phyloP scores from a whole-genome alignment of 768 basidiomycete genomes.

The Strobilomyces echinocephalus region DNA sequence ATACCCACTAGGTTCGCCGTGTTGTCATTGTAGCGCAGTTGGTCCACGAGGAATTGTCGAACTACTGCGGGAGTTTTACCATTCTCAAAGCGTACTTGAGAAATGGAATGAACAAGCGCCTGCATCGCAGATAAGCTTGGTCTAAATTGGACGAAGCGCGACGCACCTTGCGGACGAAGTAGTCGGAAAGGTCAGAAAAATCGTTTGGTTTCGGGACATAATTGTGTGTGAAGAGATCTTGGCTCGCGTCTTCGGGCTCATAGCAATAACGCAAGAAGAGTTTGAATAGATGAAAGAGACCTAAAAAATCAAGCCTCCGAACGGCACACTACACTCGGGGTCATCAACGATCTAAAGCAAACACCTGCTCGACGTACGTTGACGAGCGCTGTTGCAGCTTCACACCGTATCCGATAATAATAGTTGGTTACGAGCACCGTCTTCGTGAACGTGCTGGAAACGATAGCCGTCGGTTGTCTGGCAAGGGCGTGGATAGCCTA shows the following conservation, averaged over 20 bases:
- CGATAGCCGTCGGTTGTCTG: slow-evolving; percentile 75
- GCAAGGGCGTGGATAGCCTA: slow-evolving; percentile 90
- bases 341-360: slow-evolving; percentile 10
- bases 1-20: no score
- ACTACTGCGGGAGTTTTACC: slow-evolving; percentile 85
- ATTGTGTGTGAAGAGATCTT: slow-evolving; percentile 80
- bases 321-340: slow-evolving; percentile 65
- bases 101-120: slow-evolving; percentile 78
- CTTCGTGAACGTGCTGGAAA: slow-evolving; percentile 88
- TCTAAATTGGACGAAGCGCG: background rate
- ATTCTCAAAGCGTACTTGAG: slow-evolving; percentile 80
- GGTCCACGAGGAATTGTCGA: slow-evolving; percentile 83
- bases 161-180: slow-evolving; percentile 87
- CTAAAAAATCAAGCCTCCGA: slow-evolving; percentile 77
- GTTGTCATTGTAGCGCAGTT: slow-evolving; percentile 94
- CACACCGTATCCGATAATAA: slow-evolving; percentile 92
- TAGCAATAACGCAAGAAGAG: slow-evolving; percentile 89
- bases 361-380: slow-evolving; percentile 46
- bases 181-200: slow-evolving; percentile 86
- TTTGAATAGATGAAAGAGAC: slow-evolving; percentile 94
- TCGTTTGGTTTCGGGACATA: slow-evolving; percentile 96
- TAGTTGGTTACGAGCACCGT: slow-evolving; percentile 94
- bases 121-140: slow-evolving; percentile 28
- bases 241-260: slow-evolving; percentile 74
- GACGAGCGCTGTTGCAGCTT: slow-evolving; percentile 83